A percentile compares a stretch with the other conserved stretches of the same genome.
phyloP scores from a whole-genome alignment of 2,329 filamentous ascomycete genomes.

The Aspergillus felis region DNA sequence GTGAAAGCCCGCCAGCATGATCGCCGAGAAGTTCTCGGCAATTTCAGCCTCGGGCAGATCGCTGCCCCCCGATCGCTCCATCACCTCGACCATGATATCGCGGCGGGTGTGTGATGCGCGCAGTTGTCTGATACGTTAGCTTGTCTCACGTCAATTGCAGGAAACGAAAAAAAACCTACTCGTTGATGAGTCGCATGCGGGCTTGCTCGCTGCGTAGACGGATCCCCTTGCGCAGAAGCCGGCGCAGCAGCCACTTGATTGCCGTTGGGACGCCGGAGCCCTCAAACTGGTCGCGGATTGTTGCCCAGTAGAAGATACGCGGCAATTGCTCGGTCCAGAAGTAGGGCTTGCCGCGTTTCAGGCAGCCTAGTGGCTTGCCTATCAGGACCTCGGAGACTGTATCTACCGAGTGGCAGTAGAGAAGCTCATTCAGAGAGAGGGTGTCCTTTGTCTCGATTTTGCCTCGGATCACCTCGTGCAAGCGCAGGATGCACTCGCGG shows the following conservation, averaged over 20 bases:
- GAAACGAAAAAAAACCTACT: constrained; percentile 9
- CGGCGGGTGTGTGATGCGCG: constrained; percentile 18
- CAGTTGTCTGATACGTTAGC: constrained; percentile 15
- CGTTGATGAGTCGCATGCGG: constrained; percentile 22
- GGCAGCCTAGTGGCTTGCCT: constrained; percentile 21
- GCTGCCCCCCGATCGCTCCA: constrained; percentile 16
- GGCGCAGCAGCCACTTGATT: constrained; percentile 24
- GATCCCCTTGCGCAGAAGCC: constrained; percentile 22
- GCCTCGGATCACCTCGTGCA: constrained; percentile 15
- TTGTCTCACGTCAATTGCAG: not conserved
- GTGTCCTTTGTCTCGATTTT: constrained; percentile 7
- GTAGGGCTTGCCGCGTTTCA: constrained; percentile 20
- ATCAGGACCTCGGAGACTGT: constrained; percentile 23
- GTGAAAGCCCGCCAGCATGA: constrained; percentile 25
- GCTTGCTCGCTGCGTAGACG: constrained; percentile 18
- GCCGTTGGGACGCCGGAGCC: constrained; percentile 22
- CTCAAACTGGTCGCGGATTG: constrained; percentile 22
- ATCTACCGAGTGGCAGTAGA: constrained; percentile 23
- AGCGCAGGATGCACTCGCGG: constrained; percentile 16
- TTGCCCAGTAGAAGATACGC: constrained; percentile 26
- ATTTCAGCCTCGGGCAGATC: constrained; percentile 19
- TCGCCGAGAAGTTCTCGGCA: constrained; percentile 26
- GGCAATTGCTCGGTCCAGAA: constrained; percentile 26
- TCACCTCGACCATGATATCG: constrained; percentile 25
- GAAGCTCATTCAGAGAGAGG: constrained; percentile 17